A percentile compares a stretch with the other conserved stretches of the same genome.
These are phyloP conservation scores for Esteya vermicola DNA, from an alignment of 2,329 filamentous ascomycete species.

Conservation along the genomic window DNA sequence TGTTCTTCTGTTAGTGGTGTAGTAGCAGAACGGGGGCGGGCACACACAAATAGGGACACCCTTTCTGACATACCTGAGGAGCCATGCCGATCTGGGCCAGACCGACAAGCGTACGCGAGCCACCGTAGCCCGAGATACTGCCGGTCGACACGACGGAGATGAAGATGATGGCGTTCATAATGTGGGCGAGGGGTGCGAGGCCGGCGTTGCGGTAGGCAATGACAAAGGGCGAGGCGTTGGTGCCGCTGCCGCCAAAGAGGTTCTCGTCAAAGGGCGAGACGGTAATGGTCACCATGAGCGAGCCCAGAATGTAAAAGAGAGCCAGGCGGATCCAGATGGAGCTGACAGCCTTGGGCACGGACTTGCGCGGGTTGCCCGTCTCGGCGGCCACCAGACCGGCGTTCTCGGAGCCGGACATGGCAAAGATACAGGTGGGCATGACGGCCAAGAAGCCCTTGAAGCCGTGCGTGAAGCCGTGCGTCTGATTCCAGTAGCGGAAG, in stretches of 20 bases:
- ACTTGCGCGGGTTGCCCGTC: conserved; percentile 53
- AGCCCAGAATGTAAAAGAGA: conserved; percentile 34
- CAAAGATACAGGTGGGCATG: conserved; percentile 56
- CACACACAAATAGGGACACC: too few relatives aligned
- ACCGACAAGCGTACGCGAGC: too few relatives aligned
- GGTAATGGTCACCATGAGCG: conserved; percentile 35
- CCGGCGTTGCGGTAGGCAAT: conserved; percentile 39
- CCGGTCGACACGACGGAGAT: conserved; percentile 42
- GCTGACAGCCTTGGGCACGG: conserved; percentile 69
- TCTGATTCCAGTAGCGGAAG: conserved; percentile 25
- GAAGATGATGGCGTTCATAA: conserved; percentile 45
- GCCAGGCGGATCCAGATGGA: conserved; percentile 36
- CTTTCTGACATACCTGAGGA: too few relatives aligned
- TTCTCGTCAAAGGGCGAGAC: conserved; percentile 29
- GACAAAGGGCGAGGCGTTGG: conserved; percentile 39
- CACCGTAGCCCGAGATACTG: too few relatives aligned
- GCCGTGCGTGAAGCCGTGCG: conserved; percentile 52
- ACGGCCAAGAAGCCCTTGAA: conserved; percentile 17
- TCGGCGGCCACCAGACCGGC: conserved; percentile 60
- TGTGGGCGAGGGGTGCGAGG: conserved; percentile 32
- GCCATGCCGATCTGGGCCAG: too few relatives aligned
- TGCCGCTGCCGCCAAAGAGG: conserved; percentile 29
- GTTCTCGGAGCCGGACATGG: conserved; percentile 58
- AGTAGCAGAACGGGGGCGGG: too few relatives aligned
- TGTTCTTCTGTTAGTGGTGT: too few relatives aligned